Conservation (phyloP, 768 basidiomycete genomes). For the Macrolepiota albuminosa region DNA sequence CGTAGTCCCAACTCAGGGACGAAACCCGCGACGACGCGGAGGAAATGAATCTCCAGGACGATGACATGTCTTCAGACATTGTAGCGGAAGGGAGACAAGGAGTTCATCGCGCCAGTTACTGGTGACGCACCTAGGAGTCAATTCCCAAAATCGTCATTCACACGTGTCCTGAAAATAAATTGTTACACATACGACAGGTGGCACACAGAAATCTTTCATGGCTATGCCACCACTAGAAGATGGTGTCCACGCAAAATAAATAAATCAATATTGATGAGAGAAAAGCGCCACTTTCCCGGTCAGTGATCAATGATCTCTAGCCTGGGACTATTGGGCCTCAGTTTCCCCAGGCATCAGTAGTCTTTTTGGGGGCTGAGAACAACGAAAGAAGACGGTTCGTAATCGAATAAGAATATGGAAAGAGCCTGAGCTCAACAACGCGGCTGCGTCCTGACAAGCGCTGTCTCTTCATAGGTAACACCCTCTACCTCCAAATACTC, state of each 20-base stretch:
- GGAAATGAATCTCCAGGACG: conserved; percentile 27
- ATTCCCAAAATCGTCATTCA: neutral
- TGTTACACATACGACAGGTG: neutral
- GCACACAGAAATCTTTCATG: neutral
- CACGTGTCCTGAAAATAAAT: neutral
- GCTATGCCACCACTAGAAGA: neutral
- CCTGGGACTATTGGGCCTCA: neutral
- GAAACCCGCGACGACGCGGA: conserved; percentile 29
- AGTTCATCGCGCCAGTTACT: conserved; percentile 4
- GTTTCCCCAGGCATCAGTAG: neutral
- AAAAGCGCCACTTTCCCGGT: neutral
- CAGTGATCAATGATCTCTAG: neutral
- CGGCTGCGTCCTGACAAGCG: neutral
- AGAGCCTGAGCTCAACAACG: neutral
- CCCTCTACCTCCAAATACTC: conserved; percentile 1
- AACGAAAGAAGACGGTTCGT: neutral
- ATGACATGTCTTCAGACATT: conserved; percentile 35
- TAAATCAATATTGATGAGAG: neutral
- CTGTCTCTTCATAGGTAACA: neutral
- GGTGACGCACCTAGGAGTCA: neutral
- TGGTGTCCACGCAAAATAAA: neutral
- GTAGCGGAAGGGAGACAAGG: conserved; percentile 1
- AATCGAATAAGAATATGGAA: neutral
- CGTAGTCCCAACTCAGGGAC: conserved; percentile 42
- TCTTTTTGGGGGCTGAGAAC: neutral